Base-by-base conservation (phyloP, 225 moss, liverwort and hornwort genomes). In the Pleurozium schreberi region DNA sequence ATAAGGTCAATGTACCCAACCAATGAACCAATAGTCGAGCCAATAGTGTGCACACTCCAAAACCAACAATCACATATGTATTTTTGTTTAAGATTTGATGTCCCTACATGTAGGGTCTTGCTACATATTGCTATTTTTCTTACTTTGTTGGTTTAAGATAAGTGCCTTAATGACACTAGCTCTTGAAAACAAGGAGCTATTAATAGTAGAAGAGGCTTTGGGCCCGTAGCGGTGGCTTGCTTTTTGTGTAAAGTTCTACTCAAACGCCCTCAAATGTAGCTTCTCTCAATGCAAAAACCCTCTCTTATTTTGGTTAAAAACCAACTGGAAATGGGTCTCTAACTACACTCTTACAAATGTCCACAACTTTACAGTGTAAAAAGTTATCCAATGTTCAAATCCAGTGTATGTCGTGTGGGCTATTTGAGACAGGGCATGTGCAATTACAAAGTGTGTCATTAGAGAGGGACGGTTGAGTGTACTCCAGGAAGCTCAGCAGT, bases 181-280 rank as follows among this genome's bases (percentile, higher is more conserved):
- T 57, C 10, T 38, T 57, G 28, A 26, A 80, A 53, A 80, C 8
- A 58, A 80, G 8, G 8, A n/a, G 5, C 5, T 75, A 12, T 20
- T 33, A 20, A 20, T 20, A 45, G 2, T 50, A 75, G 5, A 49
- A 49, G 33, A 49, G 12, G 1, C 1, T 75, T 6, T 33, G 1
- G 12, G 3, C 7, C 1, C 0, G 0, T 28, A 75, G 18, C 18
- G 33, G 2, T 75, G 0, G 3, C 1, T 49, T 47, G 2, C 2
- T 20, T 50, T 33, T 31, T 1, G 0, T 34, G 1, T 76, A 22
- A 52, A 34, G 9, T 22, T 3, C 8, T 36, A 52, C 7, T 14
- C 5, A 52, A 76, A 76, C 0, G 0, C 19, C 75, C 19, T 31
- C 74, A 16, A 1, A 19, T 18, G 18, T 31, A 74, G 28, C 47